Percentiles rank a stretch among this genome's conserved stretches.
Evolutionary conservation across 2,329 filamentous ascomycete genomes (phyloP).

Genomic region (Lecanosticta acicola): DNA sequence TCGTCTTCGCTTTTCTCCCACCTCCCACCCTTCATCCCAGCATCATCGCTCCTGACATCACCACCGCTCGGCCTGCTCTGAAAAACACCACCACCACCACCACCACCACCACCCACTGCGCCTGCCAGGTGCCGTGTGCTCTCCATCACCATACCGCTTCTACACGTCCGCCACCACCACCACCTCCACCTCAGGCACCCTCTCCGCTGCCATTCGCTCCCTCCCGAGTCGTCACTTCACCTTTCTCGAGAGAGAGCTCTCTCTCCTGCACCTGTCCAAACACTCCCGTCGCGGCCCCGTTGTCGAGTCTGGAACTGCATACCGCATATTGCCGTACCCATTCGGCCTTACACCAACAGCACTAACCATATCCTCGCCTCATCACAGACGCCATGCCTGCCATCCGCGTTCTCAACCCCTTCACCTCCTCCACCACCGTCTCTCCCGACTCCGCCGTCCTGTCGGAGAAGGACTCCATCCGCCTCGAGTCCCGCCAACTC

Average conservation of each 20-base stretch:
- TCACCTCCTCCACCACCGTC: conserved; percentile 49
- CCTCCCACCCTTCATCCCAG: too few species aligned
- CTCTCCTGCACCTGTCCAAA: too few species aligned
- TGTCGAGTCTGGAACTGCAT: neutral
- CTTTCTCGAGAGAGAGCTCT: too few species aligned
- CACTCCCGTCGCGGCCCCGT: neutral
- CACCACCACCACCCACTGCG: neutral
- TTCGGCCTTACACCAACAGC: neutral
- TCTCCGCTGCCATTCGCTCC: neutral
- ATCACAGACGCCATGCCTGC: conserved; percentile 51
- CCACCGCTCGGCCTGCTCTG: neutral
- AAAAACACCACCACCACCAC: neutral
- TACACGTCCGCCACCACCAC: too few species aligned
- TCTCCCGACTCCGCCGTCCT: conserved; percentile 43
- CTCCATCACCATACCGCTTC: neutral
- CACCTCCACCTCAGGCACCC: neutral
- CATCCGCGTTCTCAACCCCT: conserved; percentile 55
- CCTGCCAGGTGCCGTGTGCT: too few species aligned
- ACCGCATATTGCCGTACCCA: too few species aligned
- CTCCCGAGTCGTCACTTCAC: too few species aligned
- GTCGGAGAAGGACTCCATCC: conserved; percentile 48
- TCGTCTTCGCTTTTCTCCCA: too few species aligned
- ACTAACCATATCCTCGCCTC: neutral
- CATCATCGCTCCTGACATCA: neutral
- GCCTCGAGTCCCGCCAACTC: conserved; percentile 24